Base-by-base conservation (phyloP, 306 rosid genomes). In the Delonix regia region DNA sequence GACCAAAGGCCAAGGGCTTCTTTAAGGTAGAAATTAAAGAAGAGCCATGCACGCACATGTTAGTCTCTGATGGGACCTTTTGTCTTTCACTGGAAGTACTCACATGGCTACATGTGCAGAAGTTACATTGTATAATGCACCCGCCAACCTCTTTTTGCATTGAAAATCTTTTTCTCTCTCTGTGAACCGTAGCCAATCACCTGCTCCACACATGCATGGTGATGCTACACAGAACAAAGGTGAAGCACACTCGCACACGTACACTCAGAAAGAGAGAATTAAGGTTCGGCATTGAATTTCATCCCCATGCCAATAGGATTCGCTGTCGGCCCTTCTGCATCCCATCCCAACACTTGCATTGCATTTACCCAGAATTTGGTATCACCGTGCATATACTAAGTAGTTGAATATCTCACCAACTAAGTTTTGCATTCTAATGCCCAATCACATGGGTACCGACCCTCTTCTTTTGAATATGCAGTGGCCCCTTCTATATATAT, bases 21-120 rank as follows among this genome's bases (percentile, higher is more conserved):
- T 12, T 22, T 44, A 13, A 21, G 67, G 73, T 59, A 45, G 77
- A 83, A 69, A 25, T 30, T 30, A 30, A 45, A 33, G 55, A 62
- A 33, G 64, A 51, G 8, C 13, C 11, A 51, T 18, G 57, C 69
- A 74, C 24, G 73, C 45, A 51, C 85, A 77, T 60, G 80, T 33
- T 77, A 68, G 80, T 66, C 57, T 51, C 9, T 74, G 4, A 73
- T 68, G 64, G 71, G 45, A 77, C 30, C 11, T 21, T 76, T 68
- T 80, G 86, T 86, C 80, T 51, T 74, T 78, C 21, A 73, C 47
- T 9, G 74, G 49, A 65, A 81, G 61, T n/a, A 16, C 18, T 83
- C 84, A 86, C 90, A 78, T 86, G 90, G 75, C 63, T 71, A 77
- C 90, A 86, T 80, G 83, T 86, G 89, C 83, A 73, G 14, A 11